These are phyloP conservation scores for Tylopilus sp. DNA, from an alignment of 1,284 basidiomycete species.

Conservation along the genomic window DNA sequence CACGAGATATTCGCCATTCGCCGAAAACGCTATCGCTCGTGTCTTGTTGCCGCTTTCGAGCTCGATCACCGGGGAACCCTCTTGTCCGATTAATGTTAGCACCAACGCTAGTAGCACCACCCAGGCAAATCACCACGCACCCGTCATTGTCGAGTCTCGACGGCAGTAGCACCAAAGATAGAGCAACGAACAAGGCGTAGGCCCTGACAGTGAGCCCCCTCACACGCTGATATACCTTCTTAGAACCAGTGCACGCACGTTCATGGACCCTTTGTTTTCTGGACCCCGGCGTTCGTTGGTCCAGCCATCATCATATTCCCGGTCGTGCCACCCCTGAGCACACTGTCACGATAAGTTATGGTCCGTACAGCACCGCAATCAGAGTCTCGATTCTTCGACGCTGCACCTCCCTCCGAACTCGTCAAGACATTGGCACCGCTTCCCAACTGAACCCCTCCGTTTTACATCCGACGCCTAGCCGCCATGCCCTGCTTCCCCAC, in stretches of 20 bases:
- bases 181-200: not conserved
- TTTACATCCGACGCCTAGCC: no score
- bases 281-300: not conserved
- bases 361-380: no score
- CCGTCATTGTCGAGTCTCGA: not conserved
- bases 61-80: not conserved
- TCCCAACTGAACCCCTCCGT: no score
- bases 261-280: not conserved
- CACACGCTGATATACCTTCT: not conserved
- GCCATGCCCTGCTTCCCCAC: no score
- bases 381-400: no score
- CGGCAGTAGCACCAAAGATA: not conserved
- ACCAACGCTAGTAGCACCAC: not conserved
- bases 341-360: not conserved
- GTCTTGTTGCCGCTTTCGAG: constrained; percentile 2
- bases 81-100: not conserved
- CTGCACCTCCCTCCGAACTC: no score
- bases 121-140: not conserved
- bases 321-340: not conserved
- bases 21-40: not conserved
- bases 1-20: not conserved
- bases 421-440: no score
- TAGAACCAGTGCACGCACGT: not conserved
- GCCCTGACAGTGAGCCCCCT: not conserved
- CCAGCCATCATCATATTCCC: no score